phyloP scores from a whole-genome alignment of 1,284 basidiomycete genomes.

The Sparassis latifolia region DNA sequence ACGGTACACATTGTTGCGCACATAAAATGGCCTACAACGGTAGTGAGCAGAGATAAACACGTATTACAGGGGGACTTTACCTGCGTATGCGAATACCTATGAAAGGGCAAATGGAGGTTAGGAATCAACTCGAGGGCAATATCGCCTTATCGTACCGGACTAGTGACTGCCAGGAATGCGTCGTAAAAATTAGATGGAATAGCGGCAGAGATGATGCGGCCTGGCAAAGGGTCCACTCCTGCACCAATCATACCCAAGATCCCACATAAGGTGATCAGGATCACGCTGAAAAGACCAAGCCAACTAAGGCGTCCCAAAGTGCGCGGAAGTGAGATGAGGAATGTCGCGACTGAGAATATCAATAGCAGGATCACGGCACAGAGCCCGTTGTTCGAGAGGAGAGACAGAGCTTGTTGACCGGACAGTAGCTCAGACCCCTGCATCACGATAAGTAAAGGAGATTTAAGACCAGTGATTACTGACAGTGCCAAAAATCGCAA shows the following conservation, averaged over 20 bases:
- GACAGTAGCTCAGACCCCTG: slow-evolving; percentile 44
- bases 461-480: slow-evolving; percentile 7
- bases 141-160: slow-evolving; percentile 31
- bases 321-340: slow-evolving; percentile 41
- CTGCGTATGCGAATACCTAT: slow-evolving; percentile 49
- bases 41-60: background rate
- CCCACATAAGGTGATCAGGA: slow-evolving; percentile 36
- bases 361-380: slow-evolving; percentile 38
- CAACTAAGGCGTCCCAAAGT: slow-evolving; percentile 40
- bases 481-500: slow-evolving; percentile 41
- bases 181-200: slow-evolving; percentile 39
- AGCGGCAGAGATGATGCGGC: slow-evolving; percentile 33
- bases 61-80: slow-evolving; percentile 19
- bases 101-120: background rate
- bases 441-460: background rate
- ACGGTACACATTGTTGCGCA: slow-evolving; percentile 16
- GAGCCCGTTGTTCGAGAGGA: slow-evolving; percentile 40
- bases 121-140: background rate
- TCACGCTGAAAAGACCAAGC: slow-evolving; percentile 38
- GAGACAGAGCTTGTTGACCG: slow-evolving; percentile 44
- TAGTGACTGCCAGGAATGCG: slow-evolving; percentile 48
- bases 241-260: slow-evolving; percentile 46
- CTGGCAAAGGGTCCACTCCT: slow-evolving; percentile 38
- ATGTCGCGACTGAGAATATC: slow-evolving; percentile 39
- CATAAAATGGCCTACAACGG: slow-evolving; percentile 44